Base-by-base conservation (phyloP, 352 stramenopile species). In the Phytophthora colocasiae region DNA sequence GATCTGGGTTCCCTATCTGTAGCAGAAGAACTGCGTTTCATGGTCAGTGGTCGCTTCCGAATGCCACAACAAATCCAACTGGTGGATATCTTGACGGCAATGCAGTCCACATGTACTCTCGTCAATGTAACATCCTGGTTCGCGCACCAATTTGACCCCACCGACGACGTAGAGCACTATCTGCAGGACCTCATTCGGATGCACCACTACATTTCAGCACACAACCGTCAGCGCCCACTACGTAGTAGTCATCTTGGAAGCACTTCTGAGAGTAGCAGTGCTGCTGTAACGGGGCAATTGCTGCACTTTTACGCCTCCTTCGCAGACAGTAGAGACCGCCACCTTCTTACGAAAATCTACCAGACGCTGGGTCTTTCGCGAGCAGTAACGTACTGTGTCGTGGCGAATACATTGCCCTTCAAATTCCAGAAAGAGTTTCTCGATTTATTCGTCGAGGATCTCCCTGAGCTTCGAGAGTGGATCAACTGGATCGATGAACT, bases 381-480 rank as follows among this genome's bases (percentile, higher is more conserved):
- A 12, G 69, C 64, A 10, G 51, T 69, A 39, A 72, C 70, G 22
- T 85, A 85, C 51, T 87, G 78, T 38, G 27, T 59, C 8, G 58
- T 91, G 19, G 76, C 66, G 2, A 50, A 62, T 11, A 76, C 71
- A 5, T 31, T 91, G 4, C 40, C 80, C 2, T 65, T 82, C 43
- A 85, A 78, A 46, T 65, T 74, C 29, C 80, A 85, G 59, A 81
- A 87, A 40, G 83, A 86, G 12, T 70, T 85, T n/a, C 79, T 86
- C 11, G 67, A 74, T 4, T 43, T 87, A n/a, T 91, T 90, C 32
- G 63, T 65, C 2, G 61, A 83, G 1, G 71, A 85, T 12, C 44
- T 73, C 2, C 62, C 73, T 2, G 70, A 83, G 22, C 63, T 91
- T 19, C 69, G 78, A 17, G 41, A 58, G 9, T 91, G 83, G 83